phyloP scores from a whole-genome alignment of 2,329 filamentous ascomycete species.

The Nemania bipapillata region DNA sequence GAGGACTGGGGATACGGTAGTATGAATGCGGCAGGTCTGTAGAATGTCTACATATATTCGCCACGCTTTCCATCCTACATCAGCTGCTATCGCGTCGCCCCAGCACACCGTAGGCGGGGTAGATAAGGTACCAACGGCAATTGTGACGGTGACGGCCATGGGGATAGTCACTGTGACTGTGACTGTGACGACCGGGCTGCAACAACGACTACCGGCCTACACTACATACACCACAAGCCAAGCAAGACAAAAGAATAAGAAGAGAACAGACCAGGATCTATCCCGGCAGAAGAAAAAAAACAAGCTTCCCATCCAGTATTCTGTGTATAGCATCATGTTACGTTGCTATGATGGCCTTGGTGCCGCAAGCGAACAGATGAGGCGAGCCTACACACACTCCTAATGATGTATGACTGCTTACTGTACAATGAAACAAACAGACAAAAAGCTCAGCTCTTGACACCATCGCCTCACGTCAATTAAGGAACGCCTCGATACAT shows the following conservation, averaged over 20 bases:
- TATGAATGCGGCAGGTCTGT: constrained; percentile 9
- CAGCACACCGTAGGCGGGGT: constrained; percentile 19
- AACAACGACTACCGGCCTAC: neutral
- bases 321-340: constrained; percentile 20
- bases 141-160: neutral
- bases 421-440: constrained; percentile 24
- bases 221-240: neutral
- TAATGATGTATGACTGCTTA: constrained; percentile 23
- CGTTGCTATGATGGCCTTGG: constrained; percentile 18
- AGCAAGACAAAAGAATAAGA: neutral
- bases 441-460: constrained; percentile 15
- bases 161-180: neutral
- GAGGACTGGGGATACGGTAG: neutral
- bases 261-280: constrained; percentile 16
- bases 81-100: constrained; percentile 13
- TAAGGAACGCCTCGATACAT: constrained; percentile 28
- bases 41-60: neutral
- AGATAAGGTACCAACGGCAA: constrained; percentile 19
- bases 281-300: constrained; percentile 25
- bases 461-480: constrained; percentile 2
- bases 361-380: constrained; percentile 19
- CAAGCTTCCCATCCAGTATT: constrained; percentile 16
- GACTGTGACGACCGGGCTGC: neutral
- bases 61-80: constrained; percentile 3
- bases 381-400: neutral